phyloP scores from a whole-genome alignment of 176 grass and related monocot genomes.

The Cenchrus americanus region DNA sequence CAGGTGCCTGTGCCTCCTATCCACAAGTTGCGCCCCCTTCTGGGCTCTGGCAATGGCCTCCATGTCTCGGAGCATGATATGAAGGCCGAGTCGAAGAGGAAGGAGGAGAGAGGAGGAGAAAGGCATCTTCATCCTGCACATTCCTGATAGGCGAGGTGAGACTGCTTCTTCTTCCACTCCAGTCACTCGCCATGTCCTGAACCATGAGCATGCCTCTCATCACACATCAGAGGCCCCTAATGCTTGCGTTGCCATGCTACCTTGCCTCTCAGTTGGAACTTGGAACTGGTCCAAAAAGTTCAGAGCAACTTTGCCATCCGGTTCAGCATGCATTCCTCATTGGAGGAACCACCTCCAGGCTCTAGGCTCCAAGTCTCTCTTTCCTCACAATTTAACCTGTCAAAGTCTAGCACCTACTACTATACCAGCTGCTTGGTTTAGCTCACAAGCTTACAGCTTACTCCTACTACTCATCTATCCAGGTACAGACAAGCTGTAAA shows the following conservation, averaged over 20 bases:
- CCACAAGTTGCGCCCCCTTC: neutral
- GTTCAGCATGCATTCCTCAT: slow-evolving; percentile 18
- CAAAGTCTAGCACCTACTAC: slow-evolving; percentile 35
- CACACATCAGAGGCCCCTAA: no score
- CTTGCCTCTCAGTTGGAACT: no score
- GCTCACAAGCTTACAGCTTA: slow-evolving; percentile 43
- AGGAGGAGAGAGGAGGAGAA: slow-evolving; percentile 29
- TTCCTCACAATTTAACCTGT: neutral
- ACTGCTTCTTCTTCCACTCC: neutral
- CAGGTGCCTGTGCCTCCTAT: slow-evolving; percentile 12
- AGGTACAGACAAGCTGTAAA: slow-evolving; percentile 49
- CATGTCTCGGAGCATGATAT: neutral
- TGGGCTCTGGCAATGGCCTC: slow-evolving; percentile 45
- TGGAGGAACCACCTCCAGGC: slow-evolving; percentile 16
- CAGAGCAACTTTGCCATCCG: neutral
- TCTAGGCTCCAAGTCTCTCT: neutral
- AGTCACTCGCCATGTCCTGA: neutral
- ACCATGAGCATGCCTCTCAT: neutral
- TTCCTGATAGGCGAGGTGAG: slow-evolving; percentile 8
- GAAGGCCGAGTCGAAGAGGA: neutral
- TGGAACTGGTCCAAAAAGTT: slow-evolving; percentile 32
- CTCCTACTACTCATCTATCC: slow-evolving; percentile 24
- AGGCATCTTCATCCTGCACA: slow-evolving; percentile 15
- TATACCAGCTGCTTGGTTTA: slow-evolving; percentile 14
- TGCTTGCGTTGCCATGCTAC: no score